Evolutionary conservation across 352 stramenopile genomes (phyloP), one percentile per base, ranked within the genome.

Genomic region (Phytophthora sojae): DNA sequence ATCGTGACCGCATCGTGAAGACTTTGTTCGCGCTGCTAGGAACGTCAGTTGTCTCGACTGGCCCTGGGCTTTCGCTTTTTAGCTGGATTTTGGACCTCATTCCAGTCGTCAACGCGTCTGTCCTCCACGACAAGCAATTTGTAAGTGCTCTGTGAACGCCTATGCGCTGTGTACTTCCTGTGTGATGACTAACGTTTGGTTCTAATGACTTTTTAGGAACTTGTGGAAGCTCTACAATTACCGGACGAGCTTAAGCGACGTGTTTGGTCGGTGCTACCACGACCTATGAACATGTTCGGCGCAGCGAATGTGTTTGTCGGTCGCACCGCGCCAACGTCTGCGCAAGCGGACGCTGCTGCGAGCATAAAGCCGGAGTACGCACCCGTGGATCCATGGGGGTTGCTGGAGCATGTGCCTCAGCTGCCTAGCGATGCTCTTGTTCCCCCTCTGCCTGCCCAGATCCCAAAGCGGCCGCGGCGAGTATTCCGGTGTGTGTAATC

Each of bases 1-100:
- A 95, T 67, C 86, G 89, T 25, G 89, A 96, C 61, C 85, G 89
- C 19, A 95, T 96, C 32, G 86, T 92, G 11, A 94, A 94, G 63
- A 85, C 89, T 21, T 75, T 96, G 9, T 95, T 96, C 62, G 83
- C 85, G 32, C 67, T 95, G 12, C 75, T 96, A 15, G 80, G 83
- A 9, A 95, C 88, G 3, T 88, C 87, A n/a, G 73, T 77, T 29
- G 81, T 92, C 17, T 83, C 77, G 14, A 80, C 71, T 42, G 88
- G 79, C 32, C 72, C 80, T 0, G 88, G 89, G 1, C 56, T 93
- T 9, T 93, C 89, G 30, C 82, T 96, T 6, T 96, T 96, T 59
- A 91, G 82, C 61, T 96, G 89, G 89, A 95, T 95, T 57, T 60
- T 96, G 51, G 89, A 96, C 69, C 71, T 96, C 61, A 90, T 96